Base-by-base conservation (phyloP, 2,329 filamentous ascomycete species). In the Xylariales sp. region DNA sequence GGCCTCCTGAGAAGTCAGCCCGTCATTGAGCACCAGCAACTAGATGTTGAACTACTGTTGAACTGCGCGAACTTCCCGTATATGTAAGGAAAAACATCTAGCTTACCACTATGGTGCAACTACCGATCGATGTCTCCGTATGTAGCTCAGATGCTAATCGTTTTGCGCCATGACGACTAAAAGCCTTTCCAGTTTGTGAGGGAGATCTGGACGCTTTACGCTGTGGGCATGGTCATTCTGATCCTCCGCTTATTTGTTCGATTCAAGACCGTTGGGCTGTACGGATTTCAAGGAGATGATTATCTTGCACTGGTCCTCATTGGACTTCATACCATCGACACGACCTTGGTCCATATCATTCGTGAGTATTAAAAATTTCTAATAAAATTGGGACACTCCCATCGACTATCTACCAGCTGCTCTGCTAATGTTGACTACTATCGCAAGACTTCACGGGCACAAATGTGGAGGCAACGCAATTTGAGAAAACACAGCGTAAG, bases 151-250 rank as follows among this genome's bases (percentile, higher is more conserved):
- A n/a, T n/a, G n/a, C n/a, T n/a, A n/a, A n/a, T n/a, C n/a, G n/a
- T n/a, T n/a, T n/a, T n/a, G n/a, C n/a, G n/a, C n/a, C n/a, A n/a
- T n/a, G n/a, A n/a, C n/a, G n/a, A n/a, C n/a, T n/a, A n/a, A n/a
- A n/a, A n/a, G n/a, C n/a, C n/a, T n/a, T 15, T 33, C 14, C 16
- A 33, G 31, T 33, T 33, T 20, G 18, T 59, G 13, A 50, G 52
- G 3, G 60, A 63, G 36, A 60, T 61, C 51, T 65, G 60, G 62
- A 45, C 52, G 32, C 51, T 65, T n/a, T 65, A 57, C 40, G 35
- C 45, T 5, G 31, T 62, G 4, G 62, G 60, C 1, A 53, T 48
- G 14, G 12, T 52, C 1, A 51, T 56, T 33, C 61, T 65, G 16
- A 50, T 49, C 5, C 39, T 54, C 7, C 49, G 61, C 11, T 41